Base-by-base conservation (phyloP, 2,329 filamentous ascomycete genomes). In the Coleophoma crateriformis region DNA sequence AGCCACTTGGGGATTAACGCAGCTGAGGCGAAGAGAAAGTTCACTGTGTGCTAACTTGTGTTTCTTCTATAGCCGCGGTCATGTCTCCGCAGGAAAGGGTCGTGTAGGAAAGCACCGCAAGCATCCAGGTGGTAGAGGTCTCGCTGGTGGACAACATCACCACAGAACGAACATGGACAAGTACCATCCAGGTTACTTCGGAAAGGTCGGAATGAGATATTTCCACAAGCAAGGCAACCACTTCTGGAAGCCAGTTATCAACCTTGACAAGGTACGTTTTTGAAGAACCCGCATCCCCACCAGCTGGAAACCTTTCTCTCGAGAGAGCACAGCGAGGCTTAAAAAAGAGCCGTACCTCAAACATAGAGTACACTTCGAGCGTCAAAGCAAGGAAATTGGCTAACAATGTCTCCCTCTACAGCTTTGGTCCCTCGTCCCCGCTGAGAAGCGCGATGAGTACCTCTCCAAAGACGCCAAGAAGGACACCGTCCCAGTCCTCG, bases 101-200 rank as follows among this genome's bases (percentile, higher is more conserved):
- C 92, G 92, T 84, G 76, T 97, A 72, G 94, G 94, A 75, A 97
- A 97, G 88, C 91, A 96, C 87, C 82, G 94, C 72, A 97, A 99
- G 86, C 82, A 86, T 65, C 83, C 81, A 64, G 82, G 82, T 84
- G 82, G 82, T 82, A 79, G 88, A 88, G 82, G 82, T 85, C 79
- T 87, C 78, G 94, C 94, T 73, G 92, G 94, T 95, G 92, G 91
- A 84, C 90, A 96, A 80, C 94, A 99, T 82, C 94, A 99, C 80
- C 90, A 95, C 85, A 78, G 89, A 64, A 95, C 89, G 70, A 95
- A 95, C 79, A 78, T 90, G 68, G 86, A 89, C 74, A 85, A 92
- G 78, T 90, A 92, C 85, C 89, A 95, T 72, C 90, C 92, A 58
- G 94, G 94, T 90, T 97, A 97, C 88, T 97, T 96, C 77, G 90